Evolutionary conservation across 768 basidiomycete genomes (phyloP), one percentile per base, ranked within the genome.

Genomic region (Mycena haematopus): DNA sequence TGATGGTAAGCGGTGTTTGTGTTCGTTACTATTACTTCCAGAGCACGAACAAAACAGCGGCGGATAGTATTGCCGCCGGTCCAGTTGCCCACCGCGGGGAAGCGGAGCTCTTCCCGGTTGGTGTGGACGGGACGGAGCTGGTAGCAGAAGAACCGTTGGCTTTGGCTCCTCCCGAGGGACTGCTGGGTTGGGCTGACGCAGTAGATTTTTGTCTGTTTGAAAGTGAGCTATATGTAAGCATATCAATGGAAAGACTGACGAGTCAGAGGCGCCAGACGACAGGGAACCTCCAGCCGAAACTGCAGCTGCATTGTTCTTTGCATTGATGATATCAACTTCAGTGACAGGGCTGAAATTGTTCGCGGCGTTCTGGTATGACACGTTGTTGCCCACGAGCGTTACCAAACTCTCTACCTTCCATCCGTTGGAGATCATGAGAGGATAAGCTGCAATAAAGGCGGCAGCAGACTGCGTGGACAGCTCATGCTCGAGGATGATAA

Each of bases 401-500:
- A 86, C 82, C 52, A 90, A 77, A 46, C 87, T 88, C 38, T 78
- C 76, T 24, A 87, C 77, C 36, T 82, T 81, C 95, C 95, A 98
- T 10, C 87, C 88, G 67, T 88, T 86, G 8, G 79, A 66, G 65
- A 79, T 76, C 74, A 95, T 86, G 33, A 84, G 65, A 5, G 89
- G 86, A 72, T 82, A 92, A 11, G 84, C 82, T 40, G 77, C 76
- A 0, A 89, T 85, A 76, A 95, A 96, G 4, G 86, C 84, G 35
- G 78, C 67, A 21, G 93, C 87, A 36, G 88, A 78, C 63, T 77
- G 71, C 35, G 82, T 75, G 31, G 81, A 82, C 22, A 89, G 77
- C 76, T 97, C 95, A 74, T 98, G 96, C 73, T 96, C 90, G 62
- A 97, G 82, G 58, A 93, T 80, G 65, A 93, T 79, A n/a, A 96